Evolutionary conservation across 768 basidiomycete genomes (phyloP).

Genomic region (Russula griseocarnosa): DNA sequence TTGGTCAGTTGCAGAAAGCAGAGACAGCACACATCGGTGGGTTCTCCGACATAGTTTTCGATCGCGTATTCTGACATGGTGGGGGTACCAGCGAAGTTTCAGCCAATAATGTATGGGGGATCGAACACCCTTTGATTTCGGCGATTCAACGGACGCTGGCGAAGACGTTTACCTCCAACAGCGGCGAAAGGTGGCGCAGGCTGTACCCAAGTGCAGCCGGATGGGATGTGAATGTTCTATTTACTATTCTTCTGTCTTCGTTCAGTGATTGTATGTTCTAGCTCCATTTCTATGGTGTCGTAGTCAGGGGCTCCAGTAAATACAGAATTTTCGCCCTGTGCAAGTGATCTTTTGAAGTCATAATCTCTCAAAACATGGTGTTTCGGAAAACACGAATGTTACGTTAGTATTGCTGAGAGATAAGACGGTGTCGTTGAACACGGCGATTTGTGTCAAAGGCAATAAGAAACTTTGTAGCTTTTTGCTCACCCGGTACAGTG

Average conservation of each 20-base stretch:
- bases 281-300: not conserved
- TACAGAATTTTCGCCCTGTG: too few relatives aligned
- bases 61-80: constrained; percentile 15
- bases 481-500: too few relatives aligned
- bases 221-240: constrained; percentile 34
- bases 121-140: constrained; percentile 84
- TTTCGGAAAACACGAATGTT: too few relatives aligned
- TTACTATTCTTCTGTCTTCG: not conserved
- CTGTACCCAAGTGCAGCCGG: constrained; percentile 62
- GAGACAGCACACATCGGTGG: constrained; percentile 90
- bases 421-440: too few relatives aligned
- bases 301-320: too few relatives aligned
- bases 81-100: constrained; percentile 73
- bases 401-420: too few relatives aligned
- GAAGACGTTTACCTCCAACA: constrained; percentile 83
- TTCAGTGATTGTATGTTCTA: not conserved
- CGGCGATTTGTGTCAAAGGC: too few relatives aligned
- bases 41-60: constrained; percentile 28
- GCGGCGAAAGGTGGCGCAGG: constrained; percentile 85
- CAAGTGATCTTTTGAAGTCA: too few relatives aligned
- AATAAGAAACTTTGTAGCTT: too few relatives aligned
- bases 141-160: constrained; percentile 95
- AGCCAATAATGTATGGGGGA: constrained; percentile 92
- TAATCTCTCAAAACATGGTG: too few relatives aligned
- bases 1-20: constrained; percentile 78